Conservation (phyloP, 148 eudicot genomes). For the Nepenthes mirabilis region DNA sequence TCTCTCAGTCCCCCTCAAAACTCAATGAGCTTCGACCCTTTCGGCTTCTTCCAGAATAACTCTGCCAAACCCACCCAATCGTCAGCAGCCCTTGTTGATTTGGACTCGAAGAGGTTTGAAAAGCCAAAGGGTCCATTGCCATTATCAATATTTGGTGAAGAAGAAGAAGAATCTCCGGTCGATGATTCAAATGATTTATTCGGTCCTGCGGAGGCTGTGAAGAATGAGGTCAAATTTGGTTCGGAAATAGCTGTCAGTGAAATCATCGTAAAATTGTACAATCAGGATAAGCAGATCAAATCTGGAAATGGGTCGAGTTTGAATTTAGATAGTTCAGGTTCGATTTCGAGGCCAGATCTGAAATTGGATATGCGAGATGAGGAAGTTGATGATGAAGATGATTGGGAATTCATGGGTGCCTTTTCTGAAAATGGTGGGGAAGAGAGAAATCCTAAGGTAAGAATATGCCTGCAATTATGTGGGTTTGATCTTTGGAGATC, state of each 20-base stretch:
- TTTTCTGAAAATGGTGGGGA: constrained; percentile 12
- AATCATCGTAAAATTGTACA: constrained; percentile 13
- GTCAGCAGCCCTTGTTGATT: background rate
- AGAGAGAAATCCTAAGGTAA: constrained; percentile 29
- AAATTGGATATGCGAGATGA: constrained; percentile 6
- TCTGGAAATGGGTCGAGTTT: constrained; percentile 10
- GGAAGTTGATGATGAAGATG: constrained; percentile 33
- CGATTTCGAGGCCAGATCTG: constrained; percentile 5
- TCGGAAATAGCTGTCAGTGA: constrained; percentile 8
- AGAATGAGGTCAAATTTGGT: constrained; percentile 5
- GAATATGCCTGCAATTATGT: too few species aligned
- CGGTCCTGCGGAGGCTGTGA: constrained; percentile 2
- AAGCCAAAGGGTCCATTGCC: constrained; percentile 61
- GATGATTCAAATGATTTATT: constrained; percentile 3
- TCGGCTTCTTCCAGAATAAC: constrained; percentile 1
- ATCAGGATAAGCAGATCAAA: constrained; percentile 15
- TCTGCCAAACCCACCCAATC: constrained; percentile 4
- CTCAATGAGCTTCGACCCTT: constrained; percentile 13
- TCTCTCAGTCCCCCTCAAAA: constrained; percentile 4
- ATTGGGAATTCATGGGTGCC: constrained; percentile 77
- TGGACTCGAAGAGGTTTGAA: constrained; percentile 6
- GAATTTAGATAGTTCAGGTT: background rate
- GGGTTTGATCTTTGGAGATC: background rate
- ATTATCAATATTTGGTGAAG: constrained; percentile 54
- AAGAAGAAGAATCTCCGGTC: constrained; percentile 16